Evolutionary conservation across 1,139 yeast species (phyloP).

Genomic region (Meyerozyma sp.): DNA sequence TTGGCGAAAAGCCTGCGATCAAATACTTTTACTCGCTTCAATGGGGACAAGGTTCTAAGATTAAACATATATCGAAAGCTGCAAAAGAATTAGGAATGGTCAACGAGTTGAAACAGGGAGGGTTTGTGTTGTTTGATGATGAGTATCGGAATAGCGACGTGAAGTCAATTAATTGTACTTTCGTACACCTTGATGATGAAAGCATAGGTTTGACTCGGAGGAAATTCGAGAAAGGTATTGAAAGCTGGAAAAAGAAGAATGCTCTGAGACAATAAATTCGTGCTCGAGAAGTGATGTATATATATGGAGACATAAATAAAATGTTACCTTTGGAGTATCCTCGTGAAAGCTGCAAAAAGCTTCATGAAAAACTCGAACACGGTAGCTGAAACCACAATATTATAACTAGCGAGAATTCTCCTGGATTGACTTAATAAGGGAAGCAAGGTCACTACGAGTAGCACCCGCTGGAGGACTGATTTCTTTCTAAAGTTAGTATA

Average conservation of each 20-base stretch:
- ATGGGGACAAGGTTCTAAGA: conserved; percentile 68
- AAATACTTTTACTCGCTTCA: conserved; percentile 48
- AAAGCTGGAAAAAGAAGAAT: conserved; percentile 1
- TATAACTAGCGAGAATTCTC: conserved; percentile 19
- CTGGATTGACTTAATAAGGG: conserved; percentile 43
- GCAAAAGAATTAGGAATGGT: conserved; percentile 33
- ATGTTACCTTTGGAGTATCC: conserved; percentile 3
- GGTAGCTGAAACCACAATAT: conserved; percentile 16
- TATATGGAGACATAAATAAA: conserved; percentile 2
- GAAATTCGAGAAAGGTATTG: conserved; percentile 36
- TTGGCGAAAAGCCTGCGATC: conserved; percentile 44
- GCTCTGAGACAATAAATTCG: neutral
- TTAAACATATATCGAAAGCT: conserved; percentile 48
- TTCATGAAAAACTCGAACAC: conserved; percentile 15
- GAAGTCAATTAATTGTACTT: conserved; percentile 53
- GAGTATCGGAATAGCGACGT: conserved; percentile 66
- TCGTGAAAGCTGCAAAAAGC: neutral
- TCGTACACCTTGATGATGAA: conserved; percentile 45
- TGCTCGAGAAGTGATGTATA: neutral
- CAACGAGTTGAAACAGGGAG: conserved; percentile 39
- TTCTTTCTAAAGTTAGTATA: conserved; percentile 42
- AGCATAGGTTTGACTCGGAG: conserved; percentile 45
- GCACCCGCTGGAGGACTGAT: conserved; percentile 44
- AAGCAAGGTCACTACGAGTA: conserved; percentile 41
- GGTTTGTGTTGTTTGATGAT: conserved; percentile 66